Conservation (phyloP, 225 moss, liverwort and hornwort species). For the Marchantia paleacea region DNA sequence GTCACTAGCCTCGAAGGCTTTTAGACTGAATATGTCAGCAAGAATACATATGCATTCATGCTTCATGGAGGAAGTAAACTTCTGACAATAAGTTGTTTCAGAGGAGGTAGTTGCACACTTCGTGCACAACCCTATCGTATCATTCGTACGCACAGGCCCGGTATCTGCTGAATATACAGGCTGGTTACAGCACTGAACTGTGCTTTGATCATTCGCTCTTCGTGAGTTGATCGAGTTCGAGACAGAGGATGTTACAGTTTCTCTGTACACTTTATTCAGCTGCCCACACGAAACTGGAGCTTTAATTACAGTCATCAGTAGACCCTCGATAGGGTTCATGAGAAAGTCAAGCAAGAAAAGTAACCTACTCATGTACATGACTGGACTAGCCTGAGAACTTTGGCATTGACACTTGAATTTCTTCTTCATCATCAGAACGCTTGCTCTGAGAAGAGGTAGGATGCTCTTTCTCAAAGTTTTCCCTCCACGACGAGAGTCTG, state of each 20-base stretch:
- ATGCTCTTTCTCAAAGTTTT: conserved; percentile 24
- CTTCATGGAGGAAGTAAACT: conserved; percentile 31
- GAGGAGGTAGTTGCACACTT: conserved; percentile 39
- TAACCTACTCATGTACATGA: conserved; percentile 27
- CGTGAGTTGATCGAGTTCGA: neutral
- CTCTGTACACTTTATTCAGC: neutral
- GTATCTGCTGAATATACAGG: neutral
- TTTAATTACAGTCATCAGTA: conserved; percentile 55
- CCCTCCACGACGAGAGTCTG: conserved; percentile 18
- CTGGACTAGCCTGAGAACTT: conserved; percentile 18
- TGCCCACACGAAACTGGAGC: conserved; percentile 17
- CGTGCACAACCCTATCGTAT: conserved; percentile 34
- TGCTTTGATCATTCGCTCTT: neutral
- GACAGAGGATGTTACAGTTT: neutral
- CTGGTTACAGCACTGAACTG: neutral
- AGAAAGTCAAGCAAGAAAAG: conserved; percentile 48
- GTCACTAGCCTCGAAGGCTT: neutral
- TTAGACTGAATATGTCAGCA: conserved; percentile 59
- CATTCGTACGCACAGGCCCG: neutral
- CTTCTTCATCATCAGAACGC: conserved; percentile 47
- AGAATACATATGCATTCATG: conserved; percentile 50
- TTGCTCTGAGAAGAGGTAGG: conserved; percentile 45
- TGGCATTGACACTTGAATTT: conserved; percentile 33
- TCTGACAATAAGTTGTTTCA: neutral
- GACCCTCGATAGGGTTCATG: conserved; percentile 69